A percentile compares a stretch with the other conserved stretches of the same genome.
These are phyloP conservation scores for Pichia nanzhaoensis DNA, from an alignment of 805 yeast species.

Conservation along the genomic window DNA sequence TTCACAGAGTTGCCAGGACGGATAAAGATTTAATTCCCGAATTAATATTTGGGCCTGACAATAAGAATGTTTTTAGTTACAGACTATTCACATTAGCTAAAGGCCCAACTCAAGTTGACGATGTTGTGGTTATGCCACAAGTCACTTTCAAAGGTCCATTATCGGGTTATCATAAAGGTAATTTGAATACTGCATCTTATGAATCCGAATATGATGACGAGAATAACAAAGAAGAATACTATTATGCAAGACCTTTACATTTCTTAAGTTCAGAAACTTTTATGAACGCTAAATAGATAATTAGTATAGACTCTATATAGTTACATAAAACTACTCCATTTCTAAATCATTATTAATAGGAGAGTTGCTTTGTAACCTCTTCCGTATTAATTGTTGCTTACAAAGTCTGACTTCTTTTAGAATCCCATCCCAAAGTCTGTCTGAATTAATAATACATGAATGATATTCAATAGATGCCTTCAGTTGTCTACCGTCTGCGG, in stretches of 20 bases:
- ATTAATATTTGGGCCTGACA: conserved; percentile 27
- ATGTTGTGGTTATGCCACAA: conserved; percentile 27
- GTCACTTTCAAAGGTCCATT: conserved; percentile 24
- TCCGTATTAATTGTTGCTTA: conserved; percentile 1
- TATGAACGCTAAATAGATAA: neutral
- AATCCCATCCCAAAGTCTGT: conserved; percentile 10
- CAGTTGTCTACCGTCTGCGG: conserved; percentile 16
- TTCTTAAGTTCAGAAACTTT: conserved; percentile 23
- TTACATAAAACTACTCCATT: neutral
- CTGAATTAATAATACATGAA: conserved; percentile 11
- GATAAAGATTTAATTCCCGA: conserved; percentile 24
- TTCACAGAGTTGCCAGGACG: conserved; percentile 27
- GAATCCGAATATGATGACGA: conserved; percentile 26
- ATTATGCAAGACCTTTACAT: conserved; percentile 27
- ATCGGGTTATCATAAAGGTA: conserved; percentile 14
- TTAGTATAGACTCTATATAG: neutral
- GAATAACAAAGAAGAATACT: conserved; percentile 24
- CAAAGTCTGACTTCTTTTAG: conserved; percentile 10
- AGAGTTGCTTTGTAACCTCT: neutral
- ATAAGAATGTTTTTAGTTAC: conserved; percentile 25
- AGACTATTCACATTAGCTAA: conserved; percentile 26
- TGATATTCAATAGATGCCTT: conserved; percentile 9
- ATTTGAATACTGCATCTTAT: conserved; percentile 9
- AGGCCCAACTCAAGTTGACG: conserved; percentile 30
- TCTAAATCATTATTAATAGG: neutral